These are phyloP conservation scores for Apiospora rasikravindrae DNA, from an alignment of 2,329 filamentous ascomycete genomes.

Conservation along the genomic window DNA sequence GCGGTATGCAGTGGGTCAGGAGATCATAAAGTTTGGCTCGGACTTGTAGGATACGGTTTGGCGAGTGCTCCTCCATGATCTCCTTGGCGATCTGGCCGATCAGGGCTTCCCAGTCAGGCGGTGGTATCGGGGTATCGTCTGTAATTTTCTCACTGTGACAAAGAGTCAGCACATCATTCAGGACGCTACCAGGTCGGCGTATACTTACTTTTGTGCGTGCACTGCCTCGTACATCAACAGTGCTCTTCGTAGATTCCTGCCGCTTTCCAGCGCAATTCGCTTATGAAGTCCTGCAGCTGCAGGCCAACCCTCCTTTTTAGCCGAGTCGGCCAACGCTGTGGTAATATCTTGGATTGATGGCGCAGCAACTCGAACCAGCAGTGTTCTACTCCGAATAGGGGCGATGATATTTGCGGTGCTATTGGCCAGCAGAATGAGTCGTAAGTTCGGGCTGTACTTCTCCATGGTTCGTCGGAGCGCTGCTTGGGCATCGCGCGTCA, in stretches of 20 bases:
- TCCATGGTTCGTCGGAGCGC: conserved; percentile 97
- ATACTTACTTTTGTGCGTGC: conserved; percentile 88
- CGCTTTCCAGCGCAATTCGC: conserved; percentile 88
- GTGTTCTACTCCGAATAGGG: conserved; percentile 90
- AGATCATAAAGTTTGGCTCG: conserved; percentile 96
- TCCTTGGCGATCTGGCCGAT: conserved; percentile 90
- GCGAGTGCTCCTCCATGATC: conserved; percentile 92
- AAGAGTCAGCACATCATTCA: conserved; percentile 36
- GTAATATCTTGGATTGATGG: conserved; percentile 87
- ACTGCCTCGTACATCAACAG: conserved; percentile 97
- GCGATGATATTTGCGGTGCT: conserved; percentile 98
- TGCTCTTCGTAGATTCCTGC: conserved; percentile 86
- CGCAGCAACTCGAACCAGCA: conserved; percentile 90
- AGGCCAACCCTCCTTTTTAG: conserved; percentile 85
- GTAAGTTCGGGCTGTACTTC: conserved; percentile 95
- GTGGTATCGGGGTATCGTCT: conserved; percentile 87
- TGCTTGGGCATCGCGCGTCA: conserved; percentile 93
- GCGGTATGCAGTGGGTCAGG: conserved; percentile 94
- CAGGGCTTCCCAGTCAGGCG: conserved; percentile 95
- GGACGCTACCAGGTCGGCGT: conserved; percentile 14
- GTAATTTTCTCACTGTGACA: conserved; percentile 81
- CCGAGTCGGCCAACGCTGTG: conserved; percentile 70
- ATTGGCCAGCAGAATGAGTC: conserved; percentile 91
- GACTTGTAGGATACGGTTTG: conserved; percentile 83
- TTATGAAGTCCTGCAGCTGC: conserved; percentile 75